Evolutionary conservation across 2,329 filamentous ascomycete genomes (phyloP), one percentile per base, ranked within the genome.

Genomic region (Beauveria varroae): DNA sequence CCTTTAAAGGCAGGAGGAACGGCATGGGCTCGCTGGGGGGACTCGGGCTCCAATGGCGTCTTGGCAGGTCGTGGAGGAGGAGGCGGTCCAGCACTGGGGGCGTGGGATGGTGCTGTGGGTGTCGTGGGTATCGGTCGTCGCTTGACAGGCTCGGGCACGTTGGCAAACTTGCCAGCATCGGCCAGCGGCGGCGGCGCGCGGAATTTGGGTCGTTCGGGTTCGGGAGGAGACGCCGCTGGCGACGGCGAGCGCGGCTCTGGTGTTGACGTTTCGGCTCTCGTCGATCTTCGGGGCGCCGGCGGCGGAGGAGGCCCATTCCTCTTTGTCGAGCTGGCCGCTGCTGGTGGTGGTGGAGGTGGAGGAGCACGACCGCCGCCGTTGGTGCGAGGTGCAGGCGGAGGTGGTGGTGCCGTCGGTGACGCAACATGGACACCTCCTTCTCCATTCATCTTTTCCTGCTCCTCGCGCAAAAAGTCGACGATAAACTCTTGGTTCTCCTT

Each of bases 161-260:
- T 81, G 3, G 89, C 91, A 70, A 86, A 95, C 74, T 91, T 96
- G 43, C 95, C 95, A 62, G 95, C 95, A 73, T 96, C 93, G 60
- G 91, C 86, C 63, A 98, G 76, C 2, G 93, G 90, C 40, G 95
- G 95, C 51, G 95, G 95, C 9, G 91, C 93, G 65, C 86, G 83
- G 77, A 96, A 98, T 67, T 81, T 83, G 9, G 85, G 85, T 57
- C 87, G 83, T 24, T 47, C 41, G 8, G 61, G 56, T 24, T 53
- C 55, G 10, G 55, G 43, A 9, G 61, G 56, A 1, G 51, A 54
- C 4, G 59, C 22, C 22, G 86, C 83, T 18, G 74, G 73, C 10
- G 81, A 81, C 20, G 87, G 85, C 14, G 91, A 90, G 16, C 88
- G 84, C 63, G 91, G 88, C 69, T 86, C 81, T 34, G 88, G 83